phyloP scores from a whole-genome alignment of 202 grass and related monocot genomes.

The Dendrocalamus latiflorus region DNA sequence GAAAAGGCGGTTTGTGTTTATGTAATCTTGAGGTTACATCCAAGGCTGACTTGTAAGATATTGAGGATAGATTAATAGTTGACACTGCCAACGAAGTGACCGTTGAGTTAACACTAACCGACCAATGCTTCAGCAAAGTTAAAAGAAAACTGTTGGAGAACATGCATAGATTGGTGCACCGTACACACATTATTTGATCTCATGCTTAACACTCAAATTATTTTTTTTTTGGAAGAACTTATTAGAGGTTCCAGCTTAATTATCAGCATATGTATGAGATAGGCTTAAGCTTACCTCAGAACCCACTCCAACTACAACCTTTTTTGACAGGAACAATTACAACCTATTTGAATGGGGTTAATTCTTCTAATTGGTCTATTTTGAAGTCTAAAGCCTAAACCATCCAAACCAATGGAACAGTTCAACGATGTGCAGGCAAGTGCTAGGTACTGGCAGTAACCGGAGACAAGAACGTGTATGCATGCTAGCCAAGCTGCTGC shows the following conservation, averaged over 20 bases:
- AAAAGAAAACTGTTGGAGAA: neutral
- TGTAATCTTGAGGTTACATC: neutral
- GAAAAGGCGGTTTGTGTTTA: slow-evolving; percentile 14
- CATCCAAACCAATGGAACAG: too few relatives aligned
- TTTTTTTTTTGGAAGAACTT: neutral
- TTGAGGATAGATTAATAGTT: neutral
- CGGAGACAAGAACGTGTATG: too few relatives aligned
- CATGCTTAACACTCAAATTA: neutral
- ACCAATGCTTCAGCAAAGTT: neutral
- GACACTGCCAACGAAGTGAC: slow-evolving; percentile 1
- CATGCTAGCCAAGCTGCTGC: too few relatives aligned
- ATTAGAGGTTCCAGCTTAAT: neutral
- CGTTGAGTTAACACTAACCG: slow-evolving; percentile 5
- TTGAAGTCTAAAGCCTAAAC: too few relatives aligned
- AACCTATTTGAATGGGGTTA: too few relatives aligned
- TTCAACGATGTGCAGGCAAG: too few relatives aligned
- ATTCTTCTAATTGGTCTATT: too few relatives aligned
- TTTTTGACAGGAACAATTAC: too few relatives aligned
- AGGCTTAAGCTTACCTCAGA: too few relatives aligned
- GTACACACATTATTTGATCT: neutral
- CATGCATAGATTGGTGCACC: neutral
- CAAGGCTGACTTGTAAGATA: slow-evolving; percentile 19
- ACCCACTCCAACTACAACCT: too few relatives aligned
- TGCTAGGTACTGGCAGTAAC: too few relatives aligned
- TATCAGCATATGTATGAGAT: neutral